Percentiles rank a stretch among this genome's conserved stretches.
Conservation (phyloP, 768 basidiomycete species). For the Xerocomellus amylosporus region DNA sequence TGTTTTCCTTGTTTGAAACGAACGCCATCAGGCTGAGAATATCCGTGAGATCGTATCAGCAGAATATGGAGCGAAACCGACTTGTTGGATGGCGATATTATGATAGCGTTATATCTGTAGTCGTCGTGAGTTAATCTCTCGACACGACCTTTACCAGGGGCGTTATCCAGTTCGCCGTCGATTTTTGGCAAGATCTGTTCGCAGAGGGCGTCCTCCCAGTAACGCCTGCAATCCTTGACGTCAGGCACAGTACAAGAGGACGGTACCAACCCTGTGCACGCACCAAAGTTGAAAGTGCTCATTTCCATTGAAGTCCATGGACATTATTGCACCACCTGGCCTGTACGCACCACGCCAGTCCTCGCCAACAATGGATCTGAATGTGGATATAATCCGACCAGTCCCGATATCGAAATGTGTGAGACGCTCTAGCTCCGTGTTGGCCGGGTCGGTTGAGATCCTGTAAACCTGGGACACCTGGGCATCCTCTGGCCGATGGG, state of each 20-base stretch:
- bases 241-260: not conserved
- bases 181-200: slow-evolving; percentile 32
- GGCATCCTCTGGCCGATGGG: slow-evolving; percentile 39
- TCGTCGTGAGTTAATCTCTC: slow-evolving; percentile 42
- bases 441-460: slow-evolving; percentile 29
- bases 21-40: slow-evolving; percentile 37
- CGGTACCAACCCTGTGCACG: not conserved
- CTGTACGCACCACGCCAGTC: slow-evolving; percentile 41
- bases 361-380: slow-evolving; percentile 36
- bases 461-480: slow-evolving; percentile 39
- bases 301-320: slow-evolving; percentile 41
- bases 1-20: slow-evolving; percentile 41
- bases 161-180: slow-evolving; percentile 38
- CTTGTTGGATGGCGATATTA: slow-evolving; percentile 38
- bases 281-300: slow-evolving; percentile 43
- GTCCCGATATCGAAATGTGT: slow-evolving; percentile 40
- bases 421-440: slow-evolving; percentile 32
- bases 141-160: slow-evolving; percentile 39
- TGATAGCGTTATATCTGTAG: slow-evolving; percentile 30
- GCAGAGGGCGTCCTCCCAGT: slow-evolving; percentile 39
- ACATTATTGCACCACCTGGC: slow-evolving; percentile 35
- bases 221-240: slow-evolving; percentile 30
- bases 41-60: not conserved
- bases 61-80: slow-evolving; percentile 11
- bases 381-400: slow-evolving; percentile 35